Evolutionary conservation across 148 eudicot genomes (phyloP).

Genomic region (Rhododendron ferrugineum): DNA sequence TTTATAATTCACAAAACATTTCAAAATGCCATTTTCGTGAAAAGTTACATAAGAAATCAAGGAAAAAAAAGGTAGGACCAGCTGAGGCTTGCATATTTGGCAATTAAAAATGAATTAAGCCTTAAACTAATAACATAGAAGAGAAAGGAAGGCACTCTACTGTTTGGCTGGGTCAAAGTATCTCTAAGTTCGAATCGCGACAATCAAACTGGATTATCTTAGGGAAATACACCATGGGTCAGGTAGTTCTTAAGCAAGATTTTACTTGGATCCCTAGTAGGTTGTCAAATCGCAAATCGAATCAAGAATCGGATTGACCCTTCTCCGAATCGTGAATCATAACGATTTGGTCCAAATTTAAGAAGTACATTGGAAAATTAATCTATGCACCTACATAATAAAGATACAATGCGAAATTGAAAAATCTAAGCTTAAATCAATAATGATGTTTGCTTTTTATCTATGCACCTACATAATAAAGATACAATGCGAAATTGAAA

Average conservation of each 20-base stretch:
- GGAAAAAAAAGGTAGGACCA: not conserved
- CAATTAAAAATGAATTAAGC: not conserved
- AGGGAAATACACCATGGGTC: not conserved
- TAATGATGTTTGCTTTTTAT: not conserved
- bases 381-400: not conserved
- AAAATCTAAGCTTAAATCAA: not conserved
- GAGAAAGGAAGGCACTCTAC: not conserved
- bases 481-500: not conserved
- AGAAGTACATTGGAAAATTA: not conserved
- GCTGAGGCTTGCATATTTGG: not conserved
- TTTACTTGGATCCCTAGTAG: not conserved
- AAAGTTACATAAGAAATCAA: not conserved
- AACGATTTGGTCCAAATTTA: no score
- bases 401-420: not conserved
- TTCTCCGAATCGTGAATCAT: no score
- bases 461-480: not conserved
- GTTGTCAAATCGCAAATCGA: no score
- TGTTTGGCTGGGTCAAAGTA: conserved; percentile 27
- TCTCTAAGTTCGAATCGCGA: not conserved
- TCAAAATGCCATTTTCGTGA: not conserved
- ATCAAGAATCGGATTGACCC: not conserved
- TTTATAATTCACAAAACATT: not conserved
- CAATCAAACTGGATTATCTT: not conserved
- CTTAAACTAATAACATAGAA: not conserved
- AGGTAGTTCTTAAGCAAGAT: not conserved